Conservation (phyloP, 2,329 filamentous ascomycete genomes). For the Fusarium sterilihyphosum region DNA sequence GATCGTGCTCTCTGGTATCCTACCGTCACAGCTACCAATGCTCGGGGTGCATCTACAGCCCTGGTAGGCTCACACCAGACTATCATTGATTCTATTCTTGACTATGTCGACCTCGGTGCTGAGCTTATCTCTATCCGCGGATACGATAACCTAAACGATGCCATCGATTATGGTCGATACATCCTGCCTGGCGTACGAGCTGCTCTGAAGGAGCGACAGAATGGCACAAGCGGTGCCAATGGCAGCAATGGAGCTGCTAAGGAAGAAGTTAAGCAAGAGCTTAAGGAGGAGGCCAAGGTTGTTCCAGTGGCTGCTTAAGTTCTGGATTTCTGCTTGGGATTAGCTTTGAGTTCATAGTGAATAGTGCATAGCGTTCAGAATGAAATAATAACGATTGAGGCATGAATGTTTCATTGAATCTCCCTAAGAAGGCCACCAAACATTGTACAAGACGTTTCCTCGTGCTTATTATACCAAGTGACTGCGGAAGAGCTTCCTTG, state of each 20-base stretch:
- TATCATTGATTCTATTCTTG: conserved; percentile 62
- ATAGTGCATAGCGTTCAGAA: background rate
- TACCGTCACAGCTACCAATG: conserved; percentile 69
- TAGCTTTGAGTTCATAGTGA: background rate
- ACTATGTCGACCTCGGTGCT: conserved; percentile 66
- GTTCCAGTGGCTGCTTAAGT: background rate
- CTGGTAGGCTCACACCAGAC: conserved; percentile 65
- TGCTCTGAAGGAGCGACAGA: conserved; percentile 45
- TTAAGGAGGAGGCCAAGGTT: background rate
- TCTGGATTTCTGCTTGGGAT: background rate
- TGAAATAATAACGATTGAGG: background rate
- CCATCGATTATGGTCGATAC: conserved; percentile 67
- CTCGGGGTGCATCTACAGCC: conserved; percentile 67
- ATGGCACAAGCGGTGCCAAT: conserved; percentile 17
- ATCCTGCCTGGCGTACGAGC: conserved; percentile 61
- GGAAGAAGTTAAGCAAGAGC: background rate
- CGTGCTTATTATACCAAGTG: background rate
- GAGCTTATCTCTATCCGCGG: conserved; percentile 69
- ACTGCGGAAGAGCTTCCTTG: background rate
- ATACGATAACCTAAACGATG: conserved; percentile 69
- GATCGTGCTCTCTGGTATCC: conserved; percentile 72
- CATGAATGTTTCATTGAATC: too few relatives aligned
- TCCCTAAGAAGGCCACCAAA: too few relatives aligned
- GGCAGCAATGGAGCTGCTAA: background rate
- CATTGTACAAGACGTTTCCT: background rate